Evolutionary conservation across 2,329 filamentous ascomycete species (phyloP).

Genomic region (Apiospora koreana): DNA sequence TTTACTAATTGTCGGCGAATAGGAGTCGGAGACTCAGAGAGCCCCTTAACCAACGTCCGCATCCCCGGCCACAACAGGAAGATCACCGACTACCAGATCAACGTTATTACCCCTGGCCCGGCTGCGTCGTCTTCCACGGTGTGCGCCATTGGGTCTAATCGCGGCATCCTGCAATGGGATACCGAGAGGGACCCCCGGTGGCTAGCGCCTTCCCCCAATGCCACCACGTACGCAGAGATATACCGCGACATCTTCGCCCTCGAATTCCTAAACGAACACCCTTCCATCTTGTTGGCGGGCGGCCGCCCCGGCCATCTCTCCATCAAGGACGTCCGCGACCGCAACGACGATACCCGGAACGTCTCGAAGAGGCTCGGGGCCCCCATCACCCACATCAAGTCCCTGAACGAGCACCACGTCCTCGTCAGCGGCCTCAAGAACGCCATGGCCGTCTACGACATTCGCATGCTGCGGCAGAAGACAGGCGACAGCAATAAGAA

Average conservation of each 20-base stretch:
- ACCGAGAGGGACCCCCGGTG: slow-evolving; percentile 34
- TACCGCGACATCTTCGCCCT: slow-evolving; percentile 48
- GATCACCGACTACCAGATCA: slow-evolving; percentile 38
- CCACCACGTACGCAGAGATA: slow-evolving; percentile 21
- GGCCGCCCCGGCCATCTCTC: slow-evolving; percentile 49
- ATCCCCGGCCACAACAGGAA: slow-evolving; percentile 17
- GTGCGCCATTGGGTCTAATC: slow-evolving; percentile 50
- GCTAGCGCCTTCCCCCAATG: slow-evolving; percentile 30
- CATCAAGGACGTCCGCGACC: slow-evolving; percentile 46
- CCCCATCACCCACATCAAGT: slow-evolving; percentile 50
- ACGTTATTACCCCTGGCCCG: slow-evolving; percentile 38
- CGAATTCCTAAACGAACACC: slow-evolving; percentile 46
- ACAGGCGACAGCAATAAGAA: background rate
- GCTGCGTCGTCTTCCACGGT: slow-evolving; percentile 34
- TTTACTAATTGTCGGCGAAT: background rate
- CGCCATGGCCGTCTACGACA: slow-evolving; percentile 57
- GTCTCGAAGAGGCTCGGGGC: slow-evolving; percentile 34
- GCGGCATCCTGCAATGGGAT: slow-evolving; percentile 44
- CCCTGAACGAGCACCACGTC: slow-evolving; percentile 50
- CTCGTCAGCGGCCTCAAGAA: slow-evolving; percentile 53
- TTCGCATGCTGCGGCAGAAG: slow-evolving; percentile 41
- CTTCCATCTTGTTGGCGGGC: slow-evolving; percentile 51
- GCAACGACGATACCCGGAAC: slow-evolving; percentile 16
- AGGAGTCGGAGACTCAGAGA: slow-evolving; percentile 13
- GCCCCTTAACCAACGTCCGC: slow-evolving; percentile 15